Evolutionary conservation across 441 rosid genomes (phyloP).

Genomic region (Francoa sonchifolia): DNA sequence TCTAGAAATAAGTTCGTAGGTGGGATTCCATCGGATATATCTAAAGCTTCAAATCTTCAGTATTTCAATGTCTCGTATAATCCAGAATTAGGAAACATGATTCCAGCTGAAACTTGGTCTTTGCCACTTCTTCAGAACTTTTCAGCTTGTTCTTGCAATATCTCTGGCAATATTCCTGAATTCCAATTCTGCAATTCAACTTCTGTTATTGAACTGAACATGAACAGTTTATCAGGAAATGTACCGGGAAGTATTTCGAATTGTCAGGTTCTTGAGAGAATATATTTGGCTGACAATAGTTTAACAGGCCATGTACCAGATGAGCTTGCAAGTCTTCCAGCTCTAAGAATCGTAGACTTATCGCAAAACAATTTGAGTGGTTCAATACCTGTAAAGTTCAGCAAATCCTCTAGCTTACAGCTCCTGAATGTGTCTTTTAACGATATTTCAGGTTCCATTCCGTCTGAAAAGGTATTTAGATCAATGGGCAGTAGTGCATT

Average conservation of each 20-base stretch:
- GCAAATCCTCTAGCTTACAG: slow-evolving; percentile 30
- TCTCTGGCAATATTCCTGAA: slow-evolving; percentile 51
- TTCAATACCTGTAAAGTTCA: slow-evolving; percentile 41
- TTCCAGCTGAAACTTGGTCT: slow-evolving; percentile 56
- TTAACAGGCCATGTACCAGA: slow-evolving; percentile 48
- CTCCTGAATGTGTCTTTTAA: slow-evolving; percentile 53
- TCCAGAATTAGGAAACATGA: slow-evolving; percentile 45
- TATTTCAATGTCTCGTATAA: slow-evolving; percentile 68
- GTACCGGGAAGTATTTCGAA: slow-evolving; percentile 40
- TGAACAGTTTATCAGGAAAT: slow-evolving; percentile 41
- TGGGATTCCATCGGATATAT: slow-evolving; percentile 54
- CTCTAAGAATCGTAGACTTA: slow-evolving; percentile 41
- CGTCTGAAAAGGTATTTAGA: slow-evolving; percentile 34
- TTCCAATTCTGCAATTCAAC: slow-evolving; percentile 47
- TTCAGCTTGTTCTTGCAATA: slow-evolving; percentile 57
- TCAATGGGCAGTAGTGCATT: slow-evolving; percentile 58
- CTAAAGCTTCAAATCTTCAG: slow-evolving; percentile 44
- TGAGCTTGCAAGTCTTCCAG: slow-evolving; percentile 40
- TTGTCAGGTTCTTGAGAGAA: slow-evolving; percentile 38
- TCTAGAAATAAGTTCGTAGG: slow-evolving; percentile 68
- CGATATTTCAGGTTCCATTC: slow-evolving; percentile 48
- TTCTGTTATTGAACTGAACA: slow-evolving; percentile 47
- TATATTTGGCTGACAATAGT: slow-evolving; percentile 43
- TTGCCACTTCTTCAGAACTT: slow-evolving; percentile 56
- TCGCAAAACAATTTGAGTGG: slow-evolving; percentile 62